Percentiles rank a stretch among this genome's conserved stretches.
Evolutionary conservation across 192 early-diverging fungal genomes (phyloP).

Genomic region (Physocladia obscura): DNA sequence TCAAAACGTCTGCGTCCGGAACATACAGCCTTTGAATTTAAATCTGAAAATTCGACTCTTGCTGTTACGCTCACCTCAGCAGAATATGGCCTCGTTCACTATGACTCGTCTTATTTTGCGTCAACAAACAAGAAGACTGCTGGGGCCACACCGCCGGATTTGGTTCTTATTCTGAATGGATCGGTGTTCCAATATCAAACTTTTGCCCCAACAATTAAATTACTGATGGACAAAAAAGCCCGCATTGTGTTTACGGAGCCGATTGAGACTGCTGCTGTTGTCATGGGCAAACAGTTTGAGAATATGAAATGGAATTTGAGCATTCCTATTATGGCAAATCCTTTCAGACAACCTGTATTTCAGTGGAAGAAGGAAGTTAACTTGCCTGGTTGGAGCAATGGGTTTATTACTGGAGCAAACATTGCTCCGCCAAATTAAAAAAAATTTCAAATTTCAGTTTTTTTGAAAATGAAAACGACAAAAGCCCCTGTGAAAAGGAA

Average conservation of each 20-base stretch:
- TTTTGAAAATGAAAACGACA: too few relatives aligned
- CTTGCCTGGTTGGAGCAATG: slow-evolving; percentile 55
- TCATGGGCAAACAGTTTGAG: slow-evolving; percentile 36
- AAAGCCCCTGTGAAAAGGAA: too few relatives aligned
- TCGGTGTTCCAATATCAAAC: slow-evolving; percentile 38
- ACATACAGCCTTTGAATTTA: slow-evolving; percentile 33
- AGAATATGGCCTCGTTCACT: slow-evolving; percentile 35
- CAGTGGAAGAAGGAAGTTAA: slow-evolving; percentile 53
- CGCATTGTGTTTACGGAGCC: slow-evolving; percentile 45
- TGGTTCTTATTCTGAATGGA: slow-evolving; percentile 49
- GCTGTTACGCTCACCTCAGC: slow-evolving; percentile 41
- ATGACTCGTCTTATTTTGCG: slow-evolving; percentile 31
- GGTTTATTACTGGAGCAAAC: slow-evolving; percentile 42
- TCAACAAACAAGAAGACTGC: slow-evolving; percentile 19
- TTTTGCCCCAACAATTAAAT: slow-evolving; percentile 40
- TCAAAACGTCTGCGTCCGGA: slow-evolving; percentile 39
- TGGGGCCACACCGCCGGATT: slow-evolving; percentile 41
- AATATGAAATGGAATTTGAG: slow-evolving; percentile 32
- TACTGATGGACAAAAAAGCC: slow-evolving; percentile 39
- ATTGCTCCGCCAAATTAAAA: too few relatives aligned
- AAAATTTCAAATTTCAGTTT: too few relatives aligned
- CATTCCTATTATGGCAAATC: slow-evolving; percentile 35
- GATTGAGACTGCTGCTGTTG: slow-evolving; percentile 43
- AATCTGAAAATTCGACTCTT: slow-evolving; percentile 35
- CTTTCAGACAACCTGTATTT: slow-evolving; percentile 54